Evolutionary conservation across 1,284 basidiomycete species (phyloP), one percentile per base, ranked within the genome.

Genomic region (Blastosporella zonata): DNA sequence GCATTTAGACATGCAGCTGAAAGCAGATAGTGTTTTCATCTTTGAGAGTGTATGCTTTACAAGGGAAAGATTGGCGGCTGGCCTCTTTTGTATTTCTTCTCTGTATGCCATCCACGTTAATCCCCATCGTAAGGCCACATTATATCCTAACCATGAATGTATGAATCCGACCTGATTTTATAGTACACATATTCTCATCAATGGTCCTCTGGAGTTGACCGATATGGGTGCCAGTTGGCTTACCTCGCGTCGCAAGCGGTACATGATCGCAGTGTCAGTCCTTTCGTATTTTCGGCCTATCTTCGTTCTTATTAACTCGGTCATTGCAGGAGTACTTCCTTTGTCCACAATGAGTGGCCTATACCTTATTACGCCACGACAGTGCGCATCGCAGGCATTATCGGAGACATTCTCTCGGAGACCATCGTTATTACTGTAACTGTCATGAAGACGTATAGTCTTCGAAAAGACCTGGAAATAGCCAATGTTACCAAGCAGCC

Each of bases 341-440:
- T 33, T 8, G 13, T 15, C 4, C 31, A 33, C 5, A 4, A 15
- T n/a, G 13, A 33, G 3, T 3, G 5, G 13, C 3, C 34, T 35
- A 20, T 35, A 33, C n/a, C 10, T 6, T 10, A 27, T 33, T 8
- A 37, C 20, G 9, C 12, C 20, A 13, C 13, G 9, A 10, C 20
- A 52, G 50, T 49, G 34, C 36, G 50, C 3, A 49, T 52, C 4
- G 38, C 50, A 12, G 50, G 50, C 13, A 52, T 52, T 20, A 17
- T 36, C n/a, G 50, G 40, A 28, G 50, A 52, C 27, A 40, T 52
- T 1, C 31, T 49, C 12, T 52, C 50, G 10, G 50, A 52, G 20
- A 52, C 42, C 9, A 52, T 52, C 13, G 50, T 52, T 2, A 52
- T 52, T 5, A 44, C 49, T n/a, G 46, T 51, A 10, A 52, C 50